Base-by-base conservation (phyloP, 192 early-diverging fungal species). In the Jimgerdemannia flammicorona region DNA sequence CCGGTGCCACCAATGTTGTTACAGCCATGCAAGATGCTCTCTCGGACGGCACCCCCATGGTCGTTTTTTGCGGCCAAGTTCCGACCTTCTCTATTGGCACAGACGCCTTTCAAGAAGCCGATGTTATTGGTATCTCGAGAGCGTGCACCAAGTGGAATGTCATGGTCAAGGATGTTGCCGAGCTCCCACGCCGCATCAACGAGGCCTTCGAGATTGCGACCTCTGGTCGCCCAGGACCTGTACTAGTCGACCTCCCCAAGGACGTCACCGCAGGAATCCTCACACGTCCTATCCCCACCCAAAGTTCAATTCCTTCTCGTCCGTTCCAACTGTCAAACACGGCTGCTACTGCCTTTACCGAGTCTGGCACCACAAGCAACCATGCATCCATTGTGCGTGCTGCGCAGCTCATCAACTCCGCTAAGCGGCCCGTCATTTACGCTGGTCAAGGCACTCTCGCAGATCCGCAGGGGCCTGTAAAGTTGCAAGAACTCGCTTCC, bases 121-220 rank as follows among this genome's bases (percentile, higher is more conserved):
- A 99, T 77, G 88, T 99, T 43, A 88, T 99, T 40, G 96, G 96
- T 67, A 99, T 99, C 79, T 93, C 94, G 75, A 90, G 98, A 42
- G 85, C 93, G 18, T 99, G 98, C 87, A 97, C 98, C 81, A 99
- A 98, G 82, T 99, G 98, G 98, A 99, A 99, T 80, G 96, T 98
- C 49, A 95, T 97, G 96, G 95, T 99, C 82, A 95, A 95, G 78
- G 95, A 97, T 79, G 89, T 99, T 78, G 87, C 93, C 72, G 98
- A 99, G 84, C 87, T 99, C 54, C 98, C 98, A 64, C 88, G 96
- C 40, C 93, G 98, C 79, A 97, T 99, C 86, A 97, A 96, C 80
- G 98, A 99, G 85, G 96, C 98, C 9, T 99, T 99, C 76, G 91
- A 96, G 76, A 98, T 99, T 75, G 98, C 96, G 29, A 97, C 94